Base-by-base conservation (phyloP, 176 grass and related monocot species). In the Raddia distichophylla region DNA sequence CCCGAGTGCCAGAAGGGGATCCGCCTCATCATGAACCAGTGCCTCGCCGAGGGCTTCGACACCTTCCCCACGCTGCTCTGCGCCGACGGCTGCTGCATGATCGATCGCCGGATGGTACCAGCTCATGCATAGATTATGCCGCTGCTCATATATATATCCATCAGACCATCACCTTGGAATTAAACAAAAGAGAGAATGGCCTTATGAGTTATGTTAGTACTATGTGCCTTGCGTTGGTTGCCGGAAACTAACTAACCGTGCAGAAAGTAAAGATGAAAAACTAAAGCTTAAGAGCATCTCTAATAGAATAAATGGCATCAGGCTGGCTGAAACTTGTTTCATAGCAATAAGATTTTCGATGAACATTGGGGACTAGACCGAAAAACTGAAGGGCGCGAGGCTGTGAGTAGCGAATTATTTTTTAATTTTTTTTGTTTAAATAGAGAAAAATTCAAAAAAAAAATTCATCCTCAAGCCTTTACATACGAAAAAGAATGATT, bases 21-120 rank as follows among this genome's bases (percentile, higher is more conserved):
- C 73, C 85, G 88, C 16, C 94, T 97, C 68, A 94, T 97, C 76
- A 86, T 97, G 80, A 86, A 76, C 78, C 88, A 94, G 86, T 97
- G 94, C 80, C 90, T 97, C 54, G 85, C 91, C 7, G 94, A 97
- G 47, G 94, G 94, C 1, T 97, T 97, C 67, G 94, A 97, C 83
- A 97, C 94, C 57, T 97, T 97, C 75, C 94, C 94, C 48, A 97
- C 94, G 10, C 86, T 97, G 62, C 91, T 97, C 18, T 97, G 94
- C 69, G 94, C 94, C 54, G 94, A 97, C 69, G 94, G 94, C 32
- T 97, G 94, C 84, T 90, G 78, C 64, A 97, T 97, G 94, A 94
- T 97, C 82, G 94, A 97, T 16, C 87, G 94, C 68, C 70, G 94
- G 76, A 94, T 94, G 94, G 94, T 93, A 80, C 7, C 4, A 12